Evolutionary conservation across 2,329 filamentous ascomycete genomes (phyloP), one percentile per base, ranked within the genome.

Genomic region (Colletotrichum sp.): DNA sequence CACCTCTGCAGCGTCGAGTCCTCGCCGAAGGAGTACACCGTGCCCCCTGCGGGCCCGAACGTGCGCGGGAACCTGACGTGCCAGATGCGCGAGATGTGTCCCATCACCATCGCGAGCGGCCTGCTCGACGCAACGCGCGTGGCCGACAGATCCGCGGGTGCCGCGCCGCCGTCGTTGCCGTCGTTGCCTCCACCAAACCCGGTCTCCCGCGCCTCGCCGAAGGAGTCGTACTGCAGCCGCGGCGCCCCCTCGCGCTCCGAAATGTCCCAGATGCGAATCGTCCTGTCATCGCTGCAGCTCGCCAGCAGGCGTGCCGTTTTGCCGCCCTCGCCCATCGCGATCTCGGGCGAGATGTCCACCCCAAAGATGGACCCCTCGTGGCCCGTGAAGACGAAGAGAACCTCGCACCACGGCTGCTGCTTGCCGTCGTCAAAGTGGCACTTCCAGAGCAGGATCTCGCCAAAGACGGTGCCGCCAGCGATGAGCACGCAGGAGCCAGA

Each of bases 331-430:
- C 34, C 77, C 26, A 85, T 78, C 8, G 77, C 76, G 24, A 93
- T 83, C 78, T 86, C 81, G 1, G 90, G 86, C 0, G 95, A 98
- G 43, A 99, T 94, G 36, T 92, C 90, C 4, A 99, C 94, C 2
- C 95, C 96, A 79, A 98, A 99, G 32, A 99, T 94, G 1, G 96
- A 98, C 0, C 97, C 97, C 81, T 98, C 96, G 80, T 99, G 97
- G 1, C 92, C 92, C 0, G 87, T 87, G 66, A 94, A 88, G 28
- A 91, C 87, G 72, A 86, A 89, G 6, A 92, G 83, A 24, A 91
- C 83, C 78, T 90, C 85, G 52, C 84, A 85, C 74, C 74, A 74
- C 13, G 74, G 36, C 55, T 63, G 15, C 26, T 48, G 28, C 16
- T 43, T 43, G 16, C 16, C 36, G 10, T 52, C 26, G 10, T 60